These are phyloP conservation scores for Arthrobotrys iridis DNA, from an alignment of 2,329 filamentous ascomycete genomes.

Conservation along the genomic window DNA sequence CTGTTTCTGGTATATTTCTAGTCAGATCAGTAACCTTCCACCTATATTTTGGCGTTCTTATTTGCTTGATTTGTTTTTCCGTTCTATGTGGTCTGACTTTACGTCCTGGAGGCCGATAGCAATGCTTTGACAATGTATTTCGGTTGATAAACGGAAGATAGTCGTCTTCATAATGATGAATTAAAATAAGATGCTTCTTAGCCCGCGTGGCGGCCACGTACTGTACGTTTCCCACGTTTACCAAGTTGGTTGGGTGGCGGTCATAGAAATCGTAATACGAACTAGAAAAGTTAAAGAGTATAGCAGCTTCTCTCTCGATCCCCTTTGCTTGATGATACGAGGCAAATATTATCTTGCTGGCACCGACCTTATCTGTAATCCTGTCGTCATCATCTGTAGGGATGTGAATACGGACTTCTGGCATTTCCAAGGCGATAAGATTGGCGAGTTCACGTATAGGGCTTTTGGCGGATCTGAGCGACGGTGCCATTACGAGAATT, in stretches of 20 bases:
- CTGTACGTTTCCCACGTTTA: conserved; percentile 43
- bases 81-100: conserved; percentile 29
- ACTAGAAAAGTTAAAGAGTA: conserved; percentile 53
- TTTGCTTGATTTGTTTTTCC: conserved; percentile 24
- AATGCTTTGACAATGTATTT: conserved; percentile 36
- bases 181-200: conserved; percentile 46
- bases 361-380: conserved; percentile 19
- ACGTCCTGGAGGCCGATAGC: conserved; percentile 19
- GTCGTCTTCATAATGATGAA: conserved; percentile 33
- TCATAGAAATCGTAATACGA: conserved; percentile 51
- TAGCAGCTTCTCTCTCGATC: conserved; percentile 54
- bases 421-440: conserved; percentile 34
- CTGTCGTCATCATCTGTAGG: conserved; percentile 30
- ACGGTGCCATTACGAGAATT: conserved; percentile 52
- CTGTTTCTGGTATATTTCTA: conserved; percentile 43
- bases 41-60: conserved; percentile 22
- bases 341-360: conserved; percentile 48
- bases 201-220: conserved; percentile 54
- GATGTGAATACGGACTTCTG: conserved; percentile 46
- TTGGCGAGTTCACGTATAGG: conserved; percentile 48
- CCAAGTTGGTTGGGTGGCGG: conserved; percentile 13
- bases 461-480: conserved; percentile 16
- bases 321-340: conserved; percentile 56
- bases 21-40: conserved; percentile 48
- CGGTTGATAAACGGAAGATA: conserved; percentile 45